Conservation (phyloP, 257 asterid genomes). For the Petrea volubilis region DNA sequence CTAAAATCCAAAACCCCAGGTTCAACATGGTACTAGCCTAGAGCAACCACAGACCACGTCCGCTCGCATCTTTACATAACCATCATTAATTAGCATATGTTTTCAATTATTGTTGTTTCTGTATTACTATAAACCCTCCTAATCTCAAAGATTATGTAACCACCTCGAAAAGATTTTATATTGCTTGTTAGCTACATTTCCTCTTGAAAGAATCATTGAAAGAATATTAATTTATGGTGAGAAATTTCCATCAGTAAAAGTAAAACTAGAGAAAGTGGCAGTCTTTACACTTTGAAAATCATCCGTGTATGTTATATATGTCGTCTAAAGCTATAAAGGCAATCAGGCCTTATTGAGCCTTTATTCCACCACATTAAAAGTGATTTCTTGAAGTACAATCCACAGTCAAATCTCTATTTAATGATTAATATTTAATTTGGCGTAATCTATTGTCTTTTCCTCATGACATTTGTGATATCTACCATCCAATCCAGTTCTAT, state of each 20-base stretch:
- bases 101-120: not conserved
- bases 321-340: not conserved
- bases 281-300: not conserved
- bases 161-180: not conserved
- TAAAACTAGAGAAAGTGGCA: not conserved
- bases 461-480: not conserved
- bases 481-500: not conserved
- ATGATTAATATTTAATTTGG: not conserved
- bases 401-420: not conserved
- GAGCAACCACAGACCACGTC: not conserved
- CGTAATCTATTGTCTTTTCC: not conserved
- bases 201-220: not conserved
- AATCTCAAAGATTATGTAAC: not conserved
- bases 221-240: not conserved
- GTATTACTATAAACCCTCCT: not conserved
- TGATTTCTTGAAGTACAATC: not conserved
- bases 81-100: not conserved
- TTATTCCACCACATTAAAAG: conserved; percentile 1
- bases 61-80: not conserved
- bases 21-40: not conserved
- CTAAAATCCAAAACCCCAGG: not conserved
- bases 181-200: not conserved
- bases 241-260: not conserved
- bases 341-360: not conserved
- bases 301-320: not conserved